Base-by-base conservation (phyloP, 768 basidiomycete species). In the Leccinum uliginosum region DNA sequence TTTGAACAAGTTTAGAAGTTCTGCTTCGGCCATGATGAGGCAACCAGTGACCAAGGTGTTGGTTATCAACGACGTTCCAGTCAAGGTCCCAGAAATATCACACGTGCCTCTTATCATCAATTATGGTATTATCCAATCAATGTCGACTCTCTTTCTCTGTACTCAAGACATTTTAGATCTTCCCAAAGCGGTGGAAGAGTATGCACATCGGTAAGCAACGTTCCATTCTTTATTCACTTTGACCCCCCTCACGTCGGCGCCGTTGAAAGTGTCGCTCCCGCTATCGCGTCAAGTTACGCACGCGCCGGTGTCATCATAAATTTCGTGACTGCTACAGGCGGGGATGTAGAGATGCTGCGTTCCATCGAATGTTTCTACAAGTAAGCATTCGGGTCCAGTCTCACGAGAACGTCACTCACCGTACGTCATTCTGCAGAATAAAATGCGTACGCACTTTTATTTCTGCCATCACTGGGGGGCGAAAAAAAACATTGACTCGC, bases 311-410 rank as follows among this genome's bases (percentile, higher is more conserved):
- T 98, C 53, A 82, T 97, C 58, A 82, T 99, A 68, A 98, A 96
- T 72, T 94, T 98, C 65, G 95, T 98, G 59, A 97, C 95, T 55
- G 96, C 95, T 54, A 94, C 93, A 14, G 94, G 95, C 29, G 95
- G 94, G 43, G 96, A 98, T 71, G 95, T 98, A 54, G 96, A 98
- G 76, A 97, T 98, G 94, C 77, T 98, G 60, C 84, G 96, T 67
- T 91, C 91, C 64, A 98, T 98, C 80, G 96, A 98, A 78, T 96
- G 94, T 81, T 96, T 93, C 76, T 98, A 96, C 81, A 93, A 93
- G 91, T 92, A 62, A 62, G 83, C 58, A 72, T 70, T 29, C 35
- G 34, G 35, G 1, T 29, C 40, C 35, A 26, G 47, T 58, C 17
- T 17, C 9, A 35, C 19, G 24, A n/a, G n/a, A 29, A 40, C 21